These are phyloP conservation scores for Pleurotus ostreatus DNA, from an alignment of 768 basidiomycete genomes.

Conservation along the genomic window DNA sequence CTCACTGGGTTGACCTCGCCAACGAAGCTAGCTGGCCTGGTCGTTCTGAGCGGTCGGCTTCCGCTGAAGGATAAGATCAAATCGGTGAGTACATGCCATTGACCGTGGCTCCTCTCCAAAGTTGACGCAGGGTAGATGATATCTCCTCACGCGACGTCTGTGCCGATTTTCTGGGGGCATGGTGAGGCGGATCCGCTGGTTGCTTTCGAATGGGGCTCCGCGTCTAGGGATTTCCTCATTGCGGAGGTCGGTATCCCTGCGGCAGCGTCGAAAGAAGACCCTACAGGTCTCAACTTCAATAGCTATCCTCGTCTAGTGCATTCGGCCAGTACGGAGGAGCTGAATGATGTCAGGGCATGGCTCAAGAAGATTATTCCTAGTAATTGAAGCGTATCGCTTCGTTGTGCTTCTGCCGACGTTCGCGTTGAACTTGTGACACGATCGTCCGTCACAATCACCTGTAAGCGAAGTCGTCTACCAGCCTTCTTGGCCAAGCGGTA, in stretches of 20 bases:
- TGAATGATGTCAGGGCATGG: slow-evolving; percentile 14
- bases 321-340: slow-evolving; percentile 11
- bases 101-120: too few species aligned
- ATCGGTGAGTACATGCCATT: slow-evolving; percentile 18
- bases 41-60: slow-evolving; percentile 39
- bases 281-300: slow-evolving; percentile 13
- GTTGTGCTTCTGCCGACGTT: too few species aligned
- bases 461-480: neutral
- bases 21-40: slow-evolving; percentile 34
- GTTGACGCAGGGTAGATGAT: slow-evolving; percentile 9
- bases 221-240: slow-evolving; percentile 14
- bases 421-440: too few species aligned
- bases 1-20: slow-evolving; percentile 35
- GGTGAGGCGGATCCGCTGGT: slow-evolving; percentile 16
- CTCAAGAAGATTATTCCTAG: slow-evolving; percentile 14
- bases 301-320: slow-evolving; percentile 13
- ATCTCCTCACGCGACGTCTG: slow-evolving; percentile 11
- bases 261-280: slow-evolving; percentile 2
- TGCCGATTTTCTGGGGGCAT: slow-evolving; percentile 21
- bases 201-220: slow-evolving; percentile 8
- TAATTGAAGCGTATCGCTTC: neutral
- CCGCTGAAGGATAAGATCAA: slow-evolving; percentile 39
- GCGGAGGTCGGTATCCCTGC: slow-evolving; percentile 13
- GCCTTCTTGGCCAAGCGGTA: neutral
- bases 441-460: too few species aligned